Evolutionary conservation across 768 basidiomycete genomes (phyloP), one percentile per base, ranked within the genome.

Genomic region (Paxillus rubicundulus): DNA sequence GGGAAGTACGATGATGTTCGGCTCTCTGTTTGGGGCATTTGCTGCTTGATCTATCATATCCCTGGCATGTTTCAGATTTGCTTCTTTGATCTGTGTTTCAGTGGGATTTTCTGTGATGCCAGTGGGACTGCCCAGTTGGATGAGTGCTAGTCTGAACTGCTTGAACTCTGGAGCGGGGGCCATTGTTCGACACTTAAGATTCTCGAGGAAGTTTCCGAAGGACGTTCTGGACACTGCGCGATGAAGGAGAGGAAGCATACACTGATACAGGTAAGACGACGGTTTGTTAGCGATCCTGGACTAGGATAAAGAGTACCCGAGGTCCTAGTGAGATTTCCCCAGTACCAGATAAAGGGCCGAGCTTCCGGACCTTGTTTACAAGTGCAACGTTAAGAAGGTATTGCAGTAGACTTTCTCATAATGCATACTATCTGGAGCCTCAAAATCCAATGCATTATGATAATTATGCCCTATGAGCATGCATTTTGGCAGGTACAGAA

Each of bases 41-140:
- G 82, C 85, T 8, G 92, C 96, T 59, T 81, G 82, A n/a, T 79
- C 63, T 47, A 97, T 82, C 80, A 88, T 85, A 34, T 86, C 82
- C 32, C 81, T 75, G 2, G 96, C 96, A 78, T 92, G 89, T 41
- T 74, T 76, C 52, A 99, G 76, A 68, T 98, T 98, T 14, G 78
- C 79, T 0, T 74, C 58, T 72, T 98, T 98, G 56, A 69, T 56
- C 32, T 59, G 59, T 36, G 44, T 44, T 72, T 85, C 53, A 5
- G 56, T 47, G 17, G 55, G 49, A 20, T 49, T 61, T 52, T 57
- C 60, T 46, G 41, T 6, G 39, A 44, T 80, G 1, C 78, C 59
- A 17, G 84, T 79, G 33, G 90, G 73, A 48, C 74, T 74, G n/a
- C 92, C 92, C 4, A 99, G 81, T 69, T 99, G 97, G 51, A 98